Percentiles rank a stretch among this genome's conserved stretches.
These are phyloP conservation scores for Erysimum cheiranthoides DNA, from an alignment of 345 rosid species.

Conservation along the genomic window DNA sequence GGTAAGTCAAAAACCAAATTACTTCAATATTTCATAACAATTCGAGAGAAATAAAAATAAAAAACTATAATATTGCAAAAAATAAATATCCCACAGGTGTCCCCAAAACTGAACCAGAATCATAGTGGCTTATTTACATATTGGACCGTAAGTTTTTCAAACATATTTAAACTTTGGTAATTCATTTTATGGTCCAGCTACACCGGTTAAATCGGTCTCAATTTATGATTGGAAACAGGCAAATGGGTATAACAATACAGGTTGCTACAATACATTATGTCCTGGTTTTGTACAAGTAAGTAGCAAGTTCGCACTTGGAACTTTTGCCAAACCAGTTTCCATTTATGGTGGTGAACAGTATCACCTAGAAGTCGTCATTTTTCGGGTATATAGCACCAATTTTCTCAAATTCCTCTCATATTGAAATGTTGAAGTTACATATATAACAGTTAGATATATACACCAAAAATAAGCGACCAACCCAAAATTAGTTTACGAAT, in stretches of 20 bases:
- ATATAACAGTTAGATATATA: neutral
- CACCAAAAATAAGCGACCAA: neutral
- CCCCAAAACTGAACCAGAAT: constrained; percentile 11
- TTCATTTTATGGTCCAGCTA: neutral
- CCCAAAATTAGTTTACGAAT: neutral
- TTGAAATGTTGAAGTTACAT: neutral
- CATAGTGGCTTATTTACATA: constrained; percentile 26
- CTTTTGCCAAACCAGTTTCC: constrained; percentile 14
- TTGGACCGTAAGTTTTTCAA: constrained; percentile 37
- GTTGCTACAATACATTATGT: constrained; percentile 35
- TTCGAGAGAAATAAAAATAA: neutral
- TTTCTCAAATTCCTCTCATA: neutral
- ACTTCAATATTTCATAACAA: neutral
- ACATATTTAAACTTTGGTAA: neutral
- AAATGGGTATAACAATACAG: neutral
- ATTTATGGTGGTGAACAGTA: constrained; percentile 31
- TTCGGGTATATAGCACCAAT: neutral
- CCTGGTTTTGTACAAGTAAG: constrained; percentile 37
- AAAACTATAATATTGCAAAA: neutral
- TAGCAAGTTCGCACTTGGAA: constrained; percentile 21
- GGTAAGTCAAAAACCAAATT: constrained; percentile 18
- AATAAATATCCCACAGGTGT: neutral
- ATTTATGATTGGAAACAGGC: constrained; percentile 9
- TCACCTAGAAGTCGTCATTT: constrained; percentile 1
- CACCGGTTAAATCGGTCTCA: neutral